These are phyloP conservation scores for Paramecium octaurelia DNA, from an alignment of 73 alveolate species.

Conservation along the genomic window DNA sequence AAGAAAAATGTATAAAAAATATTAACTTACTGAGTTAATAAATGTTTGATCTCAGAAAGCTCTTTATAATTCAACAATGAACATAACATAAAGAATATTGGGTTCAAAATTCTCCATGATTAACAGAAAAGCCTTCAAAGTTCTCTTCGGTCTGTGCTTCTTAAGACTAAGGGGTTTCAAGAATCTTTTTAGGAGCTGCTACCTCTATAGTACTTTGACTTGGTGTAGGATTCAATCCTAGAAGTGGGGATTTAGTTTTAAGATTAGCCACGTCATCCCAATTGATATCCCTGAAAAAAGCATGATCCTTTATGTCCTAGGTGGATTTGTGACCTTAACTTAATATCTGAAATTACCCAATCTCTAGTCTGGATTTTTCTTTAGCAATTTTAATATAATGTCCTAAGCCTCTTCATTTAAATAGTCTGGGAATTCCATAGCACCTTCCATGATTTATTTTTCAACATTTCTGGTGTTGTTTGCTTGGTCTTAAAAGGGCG, in stretches of 20 bases:
- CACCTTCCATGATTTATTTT: not conserved
- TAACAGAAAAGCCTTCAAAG: not conserved
- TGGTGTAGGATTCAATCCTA: not conserved
- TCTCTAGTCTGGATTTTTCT: constrained; percentile 15
- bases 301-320: constrained; percentile 64
- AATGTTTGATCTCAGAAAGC: not conserved
- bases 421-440: not conserved
- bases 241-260: not conserved
- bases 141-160: not conserved
- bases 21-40: not conserved
- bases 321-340: constrained; percentile 11
- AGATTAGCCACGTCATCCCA: constrained; percentile 66
- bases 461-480: constrained; percentile 1
- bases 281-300: constrained; percentile 62
- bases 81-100: not conserved
- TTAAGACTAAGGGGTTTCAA: constrained; percentile 19
- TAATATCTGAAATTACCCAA: not conserved
- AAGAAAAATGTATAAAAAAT: not conserved
- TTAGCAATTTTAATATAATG: not conserved
- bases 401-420: not conserved
- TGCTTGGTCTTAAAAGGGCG: not conserved
- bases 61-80: not conserved
- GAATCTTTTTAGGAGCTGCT: not conserved
- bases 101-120: not conserved
- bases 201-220: not conserved